These are phyloP conservation scores for Domatiomyces globalis DNA, from an alignment of 2,329 filamentous ascomycete species.

Conservation along the genomic window DNA sequence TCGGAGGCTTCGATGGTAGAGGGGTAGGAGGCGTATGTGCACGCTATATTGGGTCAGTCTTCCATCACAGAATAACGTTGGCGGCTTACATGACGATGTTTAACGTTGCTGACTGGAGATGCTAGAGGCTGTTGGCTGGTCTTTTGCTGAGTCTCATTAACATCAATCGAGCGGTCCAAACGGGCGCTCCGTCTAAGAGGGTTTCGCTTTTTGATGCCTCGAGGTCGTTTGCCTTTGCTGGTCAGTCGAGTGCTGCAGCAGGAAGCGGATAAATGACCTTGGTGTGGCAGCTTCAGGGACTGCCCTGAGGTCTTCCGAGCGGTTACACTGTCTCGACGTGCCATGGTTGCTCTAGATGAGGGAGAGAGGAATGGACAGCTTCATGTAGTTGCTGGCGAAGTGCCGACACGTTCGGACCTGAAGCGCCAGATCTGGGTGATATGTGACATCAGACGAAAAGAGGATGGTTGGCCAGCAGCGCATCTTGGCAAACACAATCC, in stretches of 20 bases:
- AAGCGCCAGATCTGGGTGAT: conserved; percentile 1
- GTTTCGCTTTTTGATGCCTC: conserved; percentile 4
- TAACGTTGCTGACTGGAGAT: conserved; percentile 6
- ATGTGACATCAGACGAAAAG: background rate
- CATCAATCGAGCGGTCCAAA: conserved; percentile 3
- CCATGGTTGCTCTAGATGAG: conserved; percentile 4
- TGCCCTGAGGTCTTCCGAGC: conserved; percentile 3
- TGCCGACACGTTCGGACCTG: conserved; percentile 1
- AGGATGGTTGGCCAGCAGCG: too few species aligned
- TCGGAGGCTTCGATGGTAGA: conserved; percentile 4
- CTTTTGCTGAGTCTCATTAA: conserved; percentile 3
- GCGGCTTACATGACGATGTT: conserved; percentile 4
- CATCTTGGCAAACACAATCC: too few species aligned
- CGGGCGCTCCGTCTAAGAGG: conserved; percentile 5
- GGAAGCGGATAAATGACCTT: conserved; percentile 3
- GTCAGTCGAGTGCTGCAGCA: conserved; percentile 1
- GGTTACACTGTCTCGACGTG: conserved; percentile 4
- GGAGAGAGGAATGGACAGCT: conserved; percentile 2
- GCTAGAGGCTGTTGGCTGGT: conserved; percentile 3
- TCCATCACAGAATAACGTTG: conserved; percentile 1
- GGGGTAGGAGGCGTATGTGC: conserved; percentile 1
- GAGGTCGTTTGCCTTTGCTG: conserved; percentile 2
- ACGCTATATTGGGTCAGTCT: conserved; percentile 5
- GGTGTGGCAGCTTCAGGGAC: background rate
- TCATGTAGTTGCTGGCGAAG: conserved; percentile 5